Evolutionary conservation across 495 filamentous ascomycete genomes (phyloP).

Genomic region (Aspergillus funiculosus): DNA sequence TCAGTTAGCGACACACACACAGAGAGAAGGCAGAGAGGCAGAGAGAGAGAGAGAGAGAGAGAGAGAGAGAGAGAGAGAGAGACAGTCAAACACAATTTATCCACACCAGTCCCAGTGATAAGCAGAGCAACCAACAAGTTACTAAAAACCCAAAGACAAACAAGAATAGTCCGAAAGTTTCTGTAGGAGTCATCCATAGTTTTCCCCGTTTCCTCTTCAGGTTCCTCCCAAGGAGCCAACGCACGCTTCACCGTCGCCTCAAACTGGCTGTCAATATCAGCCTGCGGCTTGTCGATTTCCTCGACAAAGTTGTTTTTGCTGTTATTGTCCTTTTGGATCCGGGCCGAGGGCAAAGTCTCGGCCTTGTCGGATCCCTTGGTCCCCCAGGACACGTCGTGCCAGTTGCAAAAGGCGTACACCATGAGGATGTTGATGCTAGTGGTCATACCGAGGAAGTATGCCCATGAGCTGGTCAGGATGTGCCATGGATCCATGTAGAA

Average conservation of each 20-base stretch:
- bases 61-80: constrained; percentile 26
- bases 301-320: constrained; percentile 83
- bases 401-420: constrained; percentile 98
- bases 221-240: constrained; percentile 65
- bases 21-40: too few species aligned
- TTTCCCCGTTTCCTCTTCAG: constrained; percentile 66
- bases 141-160: constrained; percentile 88
- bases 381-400: constrained; percentile 99
- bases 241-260: constrained; percentile 93
- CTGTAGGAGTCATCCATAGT: constrained; percentile 95
- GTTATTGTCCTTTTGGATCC: constrained; percentile 75
- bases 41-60: background rate
- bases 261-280: constrained; percentile 96
- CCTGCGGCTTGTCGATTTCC: constrained; percentile 91
- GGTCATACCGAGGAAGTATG: constrained; percentile 87
- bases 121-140: constrained; percentile 75
- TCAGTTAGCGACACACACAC: background rate
- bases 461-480: constrained; percentile 95
- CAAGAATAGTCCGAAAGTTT: constrained; percentile 90
- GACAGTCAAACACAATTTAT: constrained; percentile 76
- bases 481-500: constrained; percentile 99
- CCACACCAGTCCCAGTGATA: constrained; percentile 77
- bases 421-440: constrained; percentile 98
- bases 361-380: constrained; percentile 98
- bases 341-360: constrained; percentile 80